A percentile compares a stretch with the other conserved stretches of the same genome.
Evolutionary conservation across 306 rosid species (phyloP).

Genomic region (Lathyrus tuberosus): DNA sequence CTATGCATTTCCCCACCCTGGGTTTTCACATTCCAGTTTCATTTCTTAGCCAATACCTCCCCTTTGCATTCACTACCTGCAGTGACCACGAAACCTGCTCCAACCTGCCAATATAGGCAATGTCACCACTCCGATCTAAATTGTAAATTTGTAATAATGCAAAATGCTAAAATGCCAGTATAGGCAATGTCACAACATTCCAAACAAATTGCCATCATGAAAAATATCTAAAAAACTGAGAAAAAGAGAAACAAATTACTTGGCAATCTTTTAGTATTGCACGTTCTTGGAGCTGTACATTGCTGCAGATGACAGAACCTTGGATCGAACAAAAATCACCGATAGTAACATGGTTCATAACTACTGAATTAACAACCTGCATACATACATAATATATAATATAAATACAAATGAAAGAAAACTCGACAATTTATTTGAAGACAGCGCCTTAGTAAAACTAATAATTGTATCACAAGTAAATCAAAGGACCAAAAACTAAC

Average conservation of each 20-base stretch:
- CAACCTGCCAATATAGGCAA: slow-evolving; percentile 62
- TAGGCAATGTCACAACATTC: slow-evolving; percentile 10
- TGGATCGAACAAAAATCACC: slow-evolving; percentile 89
- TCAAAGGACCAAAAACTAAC: slow-evolving; percentile 29
- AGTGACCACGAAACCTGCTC: slow-evolving; percentile 85
- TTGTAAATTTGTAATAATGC: neutral
- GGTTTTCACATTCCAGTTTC: slow-evolving; percentile 47
- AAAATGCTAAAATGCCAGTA: slow-evolving; percentile 43
- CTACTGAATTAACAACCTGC: slow-evolving; percentile 87
- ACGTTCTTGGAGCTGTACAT: slow-evolving; percentile 94
- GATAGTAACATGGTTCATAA: slow-evolving; percentile 93
- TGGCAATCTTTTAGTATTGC: slow-evolving; percentile 88
- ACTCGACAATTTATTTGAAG: slow-evolving; percentile 13
- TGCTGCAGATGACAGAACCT: slow-evolving; percentile 93
- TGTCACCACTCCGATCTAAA: slow-evolving; percentile 32
- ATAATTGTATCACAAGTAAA: slow-evolving; percentile 1
- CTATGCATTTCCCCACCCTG: slow-evolving; percentile 8
- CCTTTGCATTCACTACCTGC: slow-evolving; percentile 93
- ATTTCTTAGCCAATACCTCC: slow-evolving; percentile 91
- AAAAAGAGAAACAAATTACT: slow-evolving; percentile 46
- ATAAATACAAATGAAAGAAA: slow-evolving; percentile 20
- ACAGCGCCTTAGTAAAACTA: slow-evolving; percentile 10
- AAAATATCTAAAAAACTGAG: slow-evolving; percentile 5
- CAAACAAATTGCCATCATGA: neutral
- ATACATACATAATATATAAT: neutral